Evolutionary conservation across 2,329 filamentous ascomycete genomes (phyloP), one percentile per base, ranked within the genome.

Genomic region (Fusarium newnesense): DNA sequence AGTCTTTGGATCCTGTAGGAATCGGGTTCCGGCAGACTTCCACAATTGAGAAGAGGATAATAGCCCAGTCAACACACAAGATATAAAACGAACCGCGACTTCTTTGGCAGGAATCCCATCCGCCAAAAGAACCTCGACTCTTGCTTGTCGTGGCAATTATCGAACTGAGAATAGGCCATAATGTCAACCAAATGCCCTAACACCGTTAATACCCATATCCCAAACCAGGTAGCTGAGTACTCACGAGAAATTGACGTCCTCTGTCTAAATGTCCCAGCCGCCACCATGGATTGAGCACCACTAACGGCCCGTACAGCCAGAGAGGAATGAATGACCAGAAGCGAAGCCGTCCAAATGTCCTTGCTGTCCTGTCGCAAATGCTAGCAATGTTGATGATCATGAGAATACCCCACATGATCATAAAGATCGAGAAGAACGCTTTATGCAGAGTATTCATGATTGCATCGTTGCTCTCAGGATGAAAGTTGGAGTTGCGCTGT

Each of bases 361-460:
- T 39, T 3, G 62, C 46, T 19, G 69, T 34, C 26, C 37, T 67
- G 4, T 11, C 18, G 0, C 16, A 12, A 4, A 70, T 24, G 2
- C 21, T n/a, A 2, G 26, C 34, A 0, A 53, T n/a, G 30, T 39
- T 43, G 9, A n/a, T 18, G 16, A 70, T 9, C 4, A 46, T 47
- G 26, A 69, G 39, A 13, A 57, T 43, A 7, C 34, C 49, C 42
- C 59, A 65, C 7, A 42, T 0, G 36, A 70, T 65, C 24, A 69
- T 60, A 24, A 70, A 70, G 19, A 70, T 69, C 0, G 65, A 69
- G 30, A 70, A 70, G 18, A 60, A 70, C 1, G 67, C 65, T 60
- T 60, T 18, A 21, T 69, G 67, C 5, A 69, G 21, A 30, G 54
- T 44, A 43, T 70, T 15, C 68, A 70, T 70, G 10, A 19, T 53